Base-by-base conservation (phyloP, 2,329 filamentous ascomycete species). In the Monosporascus sp. region DNA sequence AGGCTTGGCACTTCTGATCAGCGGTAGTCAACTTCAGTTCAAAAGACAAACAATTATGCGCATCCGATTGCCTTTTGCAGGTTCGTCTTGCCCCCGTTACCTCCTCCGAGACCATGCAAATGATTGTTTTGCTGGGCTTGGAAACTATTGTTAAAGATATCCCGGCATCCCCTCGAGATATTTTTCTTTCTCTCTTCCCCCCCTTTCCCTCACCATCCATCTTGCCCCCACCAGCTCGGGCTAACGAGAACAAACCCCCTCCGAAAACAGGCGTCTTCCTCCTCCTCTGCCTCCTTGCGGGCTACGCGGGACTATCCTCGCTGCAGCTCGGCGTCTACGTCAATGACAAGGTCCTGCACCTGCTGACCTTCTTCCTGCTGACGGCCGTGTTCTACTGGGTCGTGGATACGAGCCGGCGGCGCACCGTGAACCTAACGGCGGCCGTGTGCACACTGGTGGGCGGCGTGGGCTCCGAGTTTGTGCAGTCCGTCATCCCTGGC, bases 311-410 rank as follows among this genome's bases (percentile, higher is more conserved):
- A 60, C 87, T 97, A 52, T 85, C 89, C 35, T 75, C 79, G 39
- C 68, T 84, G 51, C 79, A 84, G 59, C 65, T 83, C 60, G 73
- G 73, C 57, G 62, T 72, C 56, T 69, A 78, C 64, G 81, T 93
- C 68, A 91, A 95, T 76, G 92, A 97, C 80, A 97, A 99, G 72
- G 76, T 88, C 65, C 80, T 97, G 27, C 94, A 97, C 72, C 80
- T 89, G 63, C 57, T 91, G 54, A 92, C 89, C 63, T 97, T 99
- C 77, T 96, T 97, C 78, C 68, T 90, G 60, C 81, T 99, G 50
- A 96, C 93, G 17, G 72, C 89, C 59, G 75, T 82, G 61, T 97
- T 97, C 79, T 99, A 99, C 82, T 99, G 94, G 91, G 89, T 97
- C 67, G 74, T 97, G 63, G 94, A 99, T 70, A 95, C 91, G 50